Conservation (phyloP, 176 grass and related monocot genomes). For the Eleusine coracana region DNA sequence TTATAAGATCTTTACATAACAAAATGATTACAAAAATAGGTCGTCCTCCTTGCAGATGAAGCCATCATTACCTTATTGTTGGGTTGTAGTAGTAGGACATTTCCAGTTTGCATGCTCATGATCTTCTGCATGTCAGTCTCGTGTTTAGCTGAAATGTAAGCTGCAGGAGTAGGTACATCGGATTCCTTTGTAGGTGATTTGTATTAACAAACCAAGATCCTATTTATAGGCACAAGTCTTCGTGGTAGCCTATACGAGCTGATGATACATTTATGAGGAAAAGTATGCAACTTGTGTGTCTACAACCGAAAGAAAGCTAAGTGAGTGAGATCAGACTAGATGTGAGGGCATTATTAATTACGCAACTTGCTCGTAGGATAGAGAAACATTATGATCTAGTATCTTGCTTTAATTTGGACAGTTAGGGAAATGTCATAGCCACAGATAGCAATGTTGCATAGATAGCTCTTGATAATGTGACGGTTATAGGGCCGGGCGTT, state of each 20-base stretch:
- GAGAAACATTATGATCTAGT: neutral
- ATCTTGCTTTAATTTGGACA: neutral
- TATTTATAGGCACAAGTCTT: slow-evolving; percentile 37
- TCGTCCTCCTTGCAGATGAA: neutral
- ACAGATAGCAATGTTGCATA: neutral
- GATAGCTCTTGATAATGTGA: neutral
- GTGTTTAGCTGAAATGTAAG: neutral
- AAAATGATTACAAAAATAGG: neutral
- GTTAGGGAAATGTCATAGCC: neutral
- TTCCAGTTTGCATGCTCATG: neutral
- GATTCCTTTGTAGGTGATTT: neutral
- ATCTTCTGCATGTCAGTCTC: neutral
- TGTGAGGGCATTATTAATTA: neutral
- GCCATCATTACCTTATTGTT: slow-evolving; percentile 29
- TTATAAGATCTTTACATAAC: neutral
- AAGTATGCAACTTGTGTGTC: slow-evolving; percentile 13
- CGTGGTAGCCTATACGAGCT: neutral
- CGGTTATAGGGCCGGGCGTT: slow-evolving; percentile 20
- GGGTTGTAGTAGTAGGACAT: neutral
- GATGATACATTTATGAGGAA: neutral
- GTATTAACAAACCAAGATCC: slow-evolving; percentile 1
- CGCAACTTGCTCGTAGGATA: slow-evolving; percentile 16
- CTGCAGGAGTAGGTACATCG: neutral
- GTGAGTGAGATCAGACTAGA: neutral
- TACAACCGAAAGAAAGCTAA: slow-evolving; percentile 13